Conservation (phyloP, 2,329 filamentous ascomycete genomes). For the Stagonosporopsis vannaccii region DNA sequence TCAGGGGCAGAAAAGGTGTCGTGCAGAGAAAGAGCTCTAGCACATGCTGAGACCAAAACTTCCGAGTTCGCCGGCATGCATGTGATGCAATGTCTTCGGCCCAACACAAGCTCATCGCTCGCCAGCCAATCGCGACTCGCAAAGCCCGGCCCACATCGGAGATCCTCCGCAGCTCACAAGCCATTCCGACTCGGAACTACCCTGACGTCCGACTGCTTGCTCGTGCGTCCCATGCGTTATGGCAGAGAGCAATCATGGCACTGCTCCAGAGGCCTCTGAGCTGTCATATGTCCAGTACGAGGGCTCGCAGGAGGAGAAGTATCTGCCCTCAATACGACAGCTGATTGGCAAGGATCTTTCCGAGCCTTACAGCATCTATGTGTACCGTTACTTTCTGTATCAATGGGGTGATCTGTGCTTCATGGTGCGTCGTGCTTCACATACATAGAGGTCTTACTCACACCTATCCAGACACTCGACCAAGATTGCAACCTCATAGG, state of each 20-base stretch:
- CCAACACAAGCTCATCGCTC: neutral
- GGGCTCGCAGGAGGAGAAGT: slow-evolving; percentile 64
- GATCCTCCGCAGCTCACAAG: slow-evolving; percentile 2
- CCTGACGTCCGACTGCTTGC: neutral
- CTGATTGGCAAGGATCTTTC: slow-evolving; percentile 96
- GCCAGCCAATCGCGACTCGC: slow-evolving; percentile 2
- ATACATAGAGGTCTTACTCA: neutral
- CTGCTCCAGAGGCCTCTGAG: neutral
- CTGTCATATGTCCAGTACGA: slow-evolving; percentile 67
- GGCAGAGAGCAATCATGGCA: slow-evolving; percentile 7
- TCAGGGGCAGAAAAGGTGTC: neutral
- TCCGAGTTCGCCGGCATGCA: slow-evolving; percentile 7
- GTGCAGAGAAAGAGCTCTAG: slow-evolving; percentile 7
- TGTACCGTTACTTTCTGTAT: slow-evolving; percentile 97
- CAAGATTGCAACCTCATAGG: slow-evolving; percentile 71
- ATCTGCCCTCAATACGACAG: slow-evolving; percentile 86
- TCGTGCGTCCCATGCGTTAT: slow-evolving; percentile 5
- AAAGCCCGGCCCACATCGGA: slow-evolving; percentile 1
- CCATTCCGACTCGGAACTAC: slow-evolving; percentile 13
- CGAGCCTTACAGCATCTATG: slow-evolving; percentile 98
- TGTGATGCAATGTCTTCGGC: slow-evolving; percentile 8
- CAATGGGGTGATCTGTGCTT: slow-evolving; percentile 99
- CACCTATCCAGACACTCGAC: slow-evolving; percentile 40
- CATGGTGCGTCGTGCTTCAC: slow-evolving; percentile 68
- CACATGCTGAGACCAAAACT: slow-evolving; percentile 11